Conservation (phyloP, 306 rosid genomes). For the Ochetophila trinervis region DNA sequence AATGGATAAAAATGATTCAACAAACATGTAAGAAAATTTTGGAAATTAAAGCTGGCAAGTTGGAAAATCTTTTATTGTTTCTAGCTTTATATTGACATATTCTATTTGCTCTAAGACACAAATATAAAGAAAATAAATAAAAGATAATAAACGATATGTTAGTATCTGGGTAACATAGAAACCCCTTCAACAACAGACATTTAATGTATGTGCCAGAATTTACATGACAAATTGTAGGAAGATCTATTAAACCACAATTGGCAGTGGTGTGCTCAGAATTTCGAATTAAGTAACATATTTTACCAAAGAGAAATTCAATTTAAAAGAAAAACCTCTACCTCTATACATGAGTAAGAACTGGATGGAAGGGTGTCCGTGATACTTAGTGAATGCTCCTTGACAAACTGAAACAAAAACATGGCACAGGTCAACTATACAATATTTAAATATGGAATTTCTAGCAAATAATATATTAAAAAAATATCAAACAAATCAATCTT, state of each 20-base stretch:
- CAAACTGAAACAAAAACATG: slow-evolving; percentile 36
- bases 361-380: slow-evolving; percentile 42
- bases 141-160: background rate
- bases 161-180: background rate
- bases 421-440: slow-evolving; percentile 15
- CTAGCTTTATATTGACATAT: background rate
- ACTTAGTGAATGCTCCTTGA: slow-evolving; percentile 36
- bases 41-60: background rate
- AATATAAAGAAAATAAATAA: background rate
- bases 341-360: slow-evolving; percentile 36
- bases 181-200: background rate
- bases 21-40: no score
- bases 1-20: no score
- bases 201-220: no score
- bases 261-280: no score
- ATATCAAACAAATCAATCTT: background rate
- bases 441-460: slow-evolving; percentile 6
- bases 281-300: slow-evolving; percentile 1
- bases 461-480: background rate
- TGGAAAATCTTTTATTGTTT: background rate
- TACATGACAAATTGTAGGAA: no score
- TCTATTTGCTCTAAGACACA: background rate
- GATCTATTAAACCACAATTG: no score
- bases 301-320: background rate
- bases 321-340: slow-evolving; percentile 38